Base-by-base conservation (phyloP, 108 stramenopile species). In the Cyclostephanos invisitatus region DNA sequence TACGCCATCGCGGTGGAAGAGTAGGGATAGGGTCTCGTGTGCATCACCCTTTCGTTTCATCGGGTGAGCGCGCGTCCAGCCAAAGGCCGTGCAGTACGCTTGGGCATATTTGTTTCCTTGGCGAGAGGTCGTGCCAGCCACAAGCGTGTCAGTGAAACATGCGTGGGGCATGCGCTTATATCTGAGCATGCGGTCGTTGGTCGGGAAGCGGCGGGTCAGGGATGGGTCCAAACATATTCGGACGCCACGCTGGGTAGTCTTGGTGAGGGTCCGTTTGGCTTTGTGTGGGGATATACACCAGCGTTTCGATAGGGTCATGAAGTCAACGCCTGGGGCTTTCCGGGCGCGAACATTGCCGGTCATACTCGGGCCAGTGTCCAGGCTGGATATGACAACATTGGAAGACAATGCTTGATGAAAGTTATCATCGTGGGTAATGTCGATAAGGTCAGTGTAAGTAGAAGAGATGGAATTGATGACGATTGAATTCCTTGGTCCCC, bases 221-320 rank as follows among this genome's bases (percentile, higher is more conserved):
- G 56, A 12, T 0, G 56, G 56, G 28, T 58, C 7, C 2, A 29
- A 11, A 12, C 25, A 27, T 5, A 29, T 55, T 5, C 77, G 77
- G 24, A 57, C 47, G 67, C 61, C 46, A 11, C 32, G 32, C 32
- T 32, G 32, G 32, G 32, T 32, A 4, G 32, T 32, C 32, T 32
- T 32, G 32, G 32, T 70, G 53, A 60, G 24, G 12, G 75, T 82
- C 66, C 46, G 18, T 35, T 53, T 7, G 10, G 81, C 75, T 7
- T 25, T 64, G 0, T 67, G 38, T 5, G 36, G 47, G 0, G 57
- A 66, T 14, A 72, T 73, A n/a, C 70, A 14, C 81, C 81, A 82
- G 29, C 67, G 37, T 35, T 77, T 67, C 0, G 75, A 46, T 0
- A 82, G 72, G 51, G 25, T 58, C 56, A 10, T 20, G 15, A 32